Percentiles rank a stretch among this genome's conserved stretches.
Conservation (phyloP, 352 stramenopile genomes). For the Globisporangium iwayamae region DNA sequence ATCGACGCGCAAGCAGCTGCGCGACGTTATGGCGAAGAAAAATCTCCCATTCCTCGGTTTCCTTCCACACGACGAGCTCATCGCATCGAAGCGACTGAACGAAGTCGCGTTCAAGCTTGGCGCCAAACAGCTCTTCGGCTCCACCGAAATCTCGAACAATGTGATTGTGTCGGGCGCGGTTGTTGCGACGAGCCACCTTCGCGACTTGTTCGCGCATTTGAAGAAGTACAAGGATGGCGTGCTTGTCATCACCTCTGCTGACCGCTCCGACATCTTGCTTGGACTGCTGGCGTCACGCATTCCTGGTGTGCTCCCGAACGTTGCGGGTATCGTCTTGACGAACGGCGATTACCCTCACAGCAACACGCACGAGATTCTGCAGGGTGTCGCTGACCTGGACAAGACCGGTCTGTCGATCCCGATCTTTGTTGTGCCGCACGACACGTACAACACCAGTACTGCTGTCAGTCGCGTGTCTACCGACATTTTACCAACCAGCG, state of each 20-base stretch:
- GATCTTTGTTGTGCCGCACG: slow-evolving; percentile 62
- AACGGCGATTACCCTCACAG: slow-evolving; percentile 74
- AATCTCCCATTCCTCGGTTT: slow-evolving; percentile 63
- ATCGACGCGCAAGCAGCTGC: slow-evolving; percentile 33
- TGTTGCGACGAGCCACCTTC: slow-evolving; percentile 63
- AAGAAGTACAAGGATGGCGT: slow-evolving; percentile 77
- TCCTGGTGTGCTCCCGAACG: slow-evolving; percentile 59
- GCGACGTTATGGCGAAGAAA: slow-evolving; percentile 29
- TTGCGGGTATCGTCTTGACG: slow-evolving; percentile 69
- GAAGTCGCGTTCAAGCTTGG: slow-evolving; percentile 66
- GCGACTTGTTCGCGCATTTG: slow-evolving; percentile 71
- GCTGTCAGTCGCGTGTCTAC: slow-evolving; percentile 57
- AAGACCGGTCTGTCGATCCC: slow-evolving; percentile 66
- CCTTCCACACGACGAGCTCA: slow-evolving; percentile 56
- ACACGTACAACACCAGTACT: slow-evolving; percentile 62
- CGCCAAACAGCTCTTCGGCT: slow-evolving; percentile 62
- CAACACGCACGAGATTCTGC: slow-evolving; percentile 68
- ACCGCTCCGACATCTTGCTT: slow-evolving; percentile 70
- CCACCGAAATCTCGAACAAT: slow-evolving; percentile 59
- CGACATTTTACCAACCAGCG: slow-evolving; percentile 66
- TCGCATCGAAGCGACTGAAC: slow-evolving; percentile 76
- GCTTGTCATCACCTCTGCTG: slow-evolving; percentile 72
- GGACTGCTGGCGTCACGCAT: slow-evolving; percentile 66
- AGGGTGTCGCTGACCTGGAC: slow-evolving; percentile 65
- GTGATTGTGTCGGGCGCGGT: slow-evolving; percentile 64